These are phyloP conservation scores for Coemansia brasiliensis DNA, from an alignment of 192 early-diverging fungal genomes.

Conservation along the genomic window DNA sequence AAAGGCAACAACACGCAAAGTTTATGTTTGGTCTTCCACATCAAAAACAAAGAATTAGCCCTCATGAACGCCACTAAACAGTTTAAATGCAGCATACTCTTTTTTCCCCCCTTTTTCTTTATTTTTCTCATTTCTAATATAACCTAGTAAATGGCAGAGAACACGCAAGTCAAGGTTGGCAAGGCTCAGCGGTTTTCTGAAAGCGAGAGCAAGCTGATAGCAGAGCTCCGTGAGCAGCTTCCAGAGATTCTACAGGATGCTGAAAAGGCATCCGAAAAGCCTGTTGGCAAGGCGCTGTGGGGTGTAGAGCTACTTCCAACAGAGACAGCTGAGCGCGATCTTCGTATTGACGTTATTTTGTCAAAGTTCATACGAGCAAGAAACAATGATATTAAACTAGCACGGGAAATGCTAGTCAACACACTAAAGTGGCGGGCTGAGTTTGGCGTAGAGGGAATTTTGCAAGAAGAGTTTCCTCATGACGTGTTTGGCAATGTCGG, in stretches of 20 bases:
- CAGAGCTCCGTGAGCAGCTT: conserved; percentile 51
- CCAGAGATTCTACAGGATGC: conserved; percentile 51
- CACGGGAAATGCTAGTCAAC: conserved; percentile 56
- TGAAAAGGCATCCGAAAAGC: conserved; percentile 8
- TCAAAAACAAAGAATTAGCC: no score
- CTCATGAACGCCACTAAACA: no score
- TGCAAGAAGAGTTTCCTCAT: conserved; percentile 56
- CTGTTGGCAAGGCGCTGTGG: conserved; percentile 50
- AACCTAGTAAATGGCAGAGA: conserved; percentile 9
- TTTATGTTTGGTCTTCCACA: no score
- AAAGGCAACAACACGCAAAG: no score
- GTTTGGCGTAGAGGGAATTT: conserved; percentile 47
- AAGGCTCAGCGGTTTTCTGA: conserved; percentile 50
- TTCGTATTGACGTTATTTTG: conserved; percentile 58
- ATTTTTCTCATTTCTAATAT: neutral
- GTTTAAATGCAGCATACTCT: no score
- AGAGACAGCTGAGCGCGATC: conserved; percentile 26
- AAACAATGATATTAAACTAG: conserved; percentile 38
- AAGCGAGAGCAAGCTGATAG: conserved; percentile 40
- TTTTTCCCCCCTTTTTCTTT: neutral
- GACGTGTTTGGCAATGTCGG: conserved; percentile 53
- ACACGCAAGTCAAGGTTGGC: conserved; percentile 5
- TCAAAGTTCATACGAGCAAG: conserved; percentile 62
- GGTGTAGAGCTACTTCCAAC: conserved; percentile 46
- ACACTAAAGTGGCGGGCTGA: conserved; percentile 60